Evolutionary conservation across 805 yeast species (phyloP).

Genomic region (Ogataea paraovalis): DNA sequence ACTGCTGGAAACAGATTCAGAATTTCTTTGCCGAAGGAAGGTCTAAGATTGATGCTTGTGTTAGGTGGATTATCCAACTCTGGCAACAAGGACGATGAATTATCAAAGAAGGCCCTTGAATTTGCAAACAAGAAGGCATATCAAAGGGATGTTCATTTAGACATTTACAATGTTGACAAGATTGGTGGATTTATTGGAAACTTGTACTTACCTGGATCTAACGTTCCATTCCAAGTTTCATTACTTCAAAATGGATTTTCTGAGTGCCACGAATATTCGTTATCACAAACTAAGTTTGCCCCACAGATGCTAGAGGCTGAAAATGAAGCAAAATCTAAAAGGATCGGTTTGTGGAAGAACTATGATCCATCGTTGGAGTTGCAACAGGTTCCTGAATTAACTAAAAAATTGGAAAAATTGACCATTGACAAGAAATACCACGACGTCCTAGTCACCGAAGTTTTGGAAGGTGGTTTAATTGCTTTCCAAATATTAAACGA

Average conservation of each 20-base stretch:
- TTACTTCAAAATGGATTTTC: conserved; percentile 63
- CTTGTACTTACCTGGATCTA: conserved; percentile 47
- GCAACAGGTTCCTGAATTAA: conserved; percentile 8
- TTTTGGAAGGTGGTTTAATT: conserved; percentile 38
- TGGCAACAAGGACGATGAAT: conserved; percentile 31
- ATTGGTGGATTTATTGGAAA: conserved; percentile 80
- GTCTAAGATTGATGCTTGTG: conserved; percentile 62
- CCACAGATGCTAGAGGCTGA: conserved; percentile 58
- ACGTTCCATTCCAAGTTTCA: conserved; percentile 52
- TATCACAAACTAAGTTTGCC: conserved; percentile 51
- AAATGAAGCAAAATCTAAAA: conserved; percentile 49
- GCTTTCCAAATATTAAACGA: conserved; percentile 43
- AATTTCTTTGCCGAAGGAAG: conserved; percentile 66
- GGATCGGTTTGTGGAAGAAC: conserved; percentile 65
- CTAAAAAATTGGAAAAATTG: conserved; percentile 18
- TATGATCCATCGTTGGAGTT: conserved; percentile 42
- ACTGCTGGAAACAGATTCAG: conserved; percentile 65
- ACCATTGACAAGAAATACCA: conserved; percentile 37
- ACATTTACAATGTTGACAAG: conserved; percentile 66
- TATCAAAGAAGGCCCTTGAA: conserved; percentile 47
- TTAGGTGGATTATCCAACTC: conserved; percentile 65
- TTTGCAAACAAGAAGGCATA: conserved; percentile 50
- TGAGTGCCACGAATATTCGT: conserved; percentile 61
- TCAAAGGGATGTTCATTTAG: conserved; percentile 73
- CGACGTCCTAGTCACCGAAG: conserved; percentile 52